Base-by-base conservation (phyloP, 1,284 basidiomycete genomes). In the Inonotus obliquus region DNA sequence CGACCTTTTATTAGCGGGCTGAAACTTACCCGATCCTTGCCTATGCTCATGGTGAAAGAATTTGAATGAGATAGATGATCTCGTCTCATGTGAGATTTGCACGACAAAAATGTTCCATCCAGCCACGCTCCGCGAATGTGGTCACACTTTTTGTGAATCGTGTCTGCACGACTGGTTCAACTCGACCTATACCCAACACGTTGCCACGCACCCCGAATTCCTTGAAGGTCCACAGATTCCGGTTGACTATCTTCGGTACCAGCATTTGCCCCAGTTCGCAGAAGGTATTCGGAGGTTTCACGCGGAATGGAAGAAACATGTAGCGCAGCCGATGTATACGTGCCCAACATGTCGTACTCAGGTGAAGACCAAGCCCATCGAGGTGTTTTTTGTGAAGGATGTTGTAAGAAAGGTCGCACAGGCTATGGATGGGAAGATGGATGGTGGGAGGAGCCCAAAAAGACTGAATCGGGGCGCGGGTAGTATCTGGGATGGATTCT, bases 161-260 rank as follows among this genome's bases (percentile, higher is more conserved):
- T 91, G 88, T 66, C 74, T 91, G 6, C 74, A 78, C 51, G 81
- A 85, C 67, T 90, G 88, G 88, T 88, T 91, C 67, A 73, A 72
- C 61, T 79, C 80, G 7, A 78, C 73, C 0, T 78, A 81, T 54
- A 72, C 72, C 0, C 78, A 81, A 62, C 82, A 86, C 66, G 74
- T 82, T 66, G 65, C 70, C 7, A 63, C 69, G 2, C 71, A 86
- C 63, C 85, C 86, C 0, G 65, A 75, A 11, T 79, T 82, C 67
- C 71, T 78, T 59, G 61, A 69, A 19, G 72, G 74, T 19, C 54
- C 58, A 2, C 57, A 61, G 62, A 61, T 58, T 66, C 65, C 65
- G 14, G 14, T 35, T 4, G 23, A 52, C 25, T 52, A 52, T 35
- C 29, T 2, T 27, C 14, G 6, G 14, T 11, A 52, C 19, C 23